phyloP scores from a whole-genome alignment of 352 stramenopile genomes.

The Globisporangium nunn region DNA sequence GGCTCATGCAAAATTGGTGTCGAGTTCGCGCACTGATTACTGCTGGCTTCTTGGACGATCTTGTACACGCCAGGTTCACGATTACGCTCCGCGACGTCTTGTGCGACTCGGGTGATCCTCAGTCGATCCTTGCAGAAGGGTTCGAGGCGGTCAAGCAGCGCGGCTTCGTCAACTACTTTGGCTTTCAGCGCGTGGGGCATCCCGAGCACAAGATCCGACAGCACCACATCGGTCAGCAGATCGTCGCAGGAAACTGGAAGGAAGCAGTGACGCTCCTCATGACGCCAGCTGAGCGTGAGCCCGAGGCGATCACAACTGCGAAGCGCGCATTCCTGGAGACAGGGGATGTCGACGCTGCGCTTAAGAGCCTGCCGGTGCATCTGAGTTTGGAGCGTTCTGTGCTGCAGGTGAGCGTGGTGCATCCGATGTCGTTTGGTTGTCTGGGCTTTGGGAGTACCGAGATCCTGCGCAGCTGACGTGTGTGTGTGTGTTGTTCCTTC shows the following conservation, averaged over 20 bases:
- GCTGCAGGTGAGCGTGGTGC: constrained; percentile 24
- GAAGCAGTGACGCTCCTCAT: constrained; percentile 42
- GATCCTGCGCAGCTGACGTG: neutral
- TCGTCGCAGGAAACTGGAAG: constrained; percentile 57
- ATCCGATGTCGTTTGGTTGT: neutral
- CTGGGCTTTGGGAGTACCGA: neutral
- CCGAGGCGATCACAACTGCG: constrained; percentile 19
- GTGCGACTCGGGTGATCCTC: constrained; percentile 8
- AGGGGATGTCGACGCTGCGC: constrained; percentile 35
- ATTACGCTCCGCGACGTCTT: constrained; percentile 41
- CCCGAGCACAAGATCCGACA: constrained; percentile 34
- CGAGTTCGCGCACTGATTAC: neutral
- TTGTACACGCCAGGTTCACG: constrained; percentile 26
- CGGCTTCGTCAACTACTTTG: constrained; percentile 81
- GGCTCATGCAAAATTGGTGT: too few species aligned
- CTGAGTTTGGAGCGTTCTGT: constrained; percentile 47
- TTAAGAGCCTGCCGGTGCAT: constrained; percentile 44
- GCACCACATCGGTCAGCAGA: constrained; percentile 66
- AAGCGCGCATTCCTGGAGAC: constrained; percentile 47
- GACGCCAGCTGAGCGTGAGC: constrained; percentile 26
- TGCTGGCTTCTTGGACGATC: neutral
- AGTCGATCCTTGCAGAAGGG: constrained; percentile 13
- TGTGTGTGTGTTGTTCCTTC: neutral
- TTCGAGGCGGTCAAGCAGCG: constrained; percentile 23
- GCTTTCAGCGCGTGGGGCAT: constrained; percentile 65